These are phyloP conservation scores for Paecilomyces dactylethromorphus DNA, from an alignment of 2,329 filamentous ascomycete genomes.

Conservation along the genomic window DNA sequence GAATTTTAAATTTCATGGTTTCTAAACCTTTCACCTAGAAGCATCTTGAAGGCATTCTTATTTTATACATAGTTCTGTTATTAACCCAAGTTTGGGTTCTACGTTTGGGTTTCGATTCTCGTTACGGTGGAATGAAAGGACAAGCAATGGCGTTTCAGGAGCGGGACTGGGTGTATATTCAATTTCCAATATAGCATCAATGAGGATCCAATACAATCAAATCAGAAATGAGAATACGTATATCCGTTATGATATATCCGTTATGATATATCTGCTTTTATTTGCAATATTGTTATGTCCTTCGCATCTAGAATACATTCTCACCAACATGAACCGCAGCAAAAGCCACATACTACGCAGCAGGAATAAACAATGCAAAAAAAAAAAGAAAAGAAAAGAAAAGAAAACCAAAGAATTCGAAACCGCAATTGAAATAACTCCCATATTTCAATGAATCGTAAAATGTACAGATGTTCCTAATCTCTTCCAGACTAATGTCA, in stretches of 20 bases:
- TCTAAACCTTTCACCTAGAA: neutral
- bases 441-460: neutral
- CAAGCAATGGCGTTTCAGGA: neutral
- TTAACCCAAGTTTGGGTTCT: neutral
- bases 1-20: constrained; percentile 49
- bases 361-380: neutral
- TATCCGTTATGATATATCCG: no score
- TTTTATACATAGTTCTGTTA: neutral
- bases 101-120: neutral
- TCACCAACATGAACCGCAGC: neutral
- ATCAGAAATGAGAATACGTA: neutral
- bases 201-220: neutral
- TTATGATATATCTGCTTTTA: neutral
- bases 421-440: neutral
- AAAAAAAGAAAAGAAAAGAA: neutral
- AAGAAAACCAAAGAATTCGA: neutral
- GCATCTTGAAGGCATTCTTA: neutral
- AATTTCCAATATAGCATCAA: neutral
- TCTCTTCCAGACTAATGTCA: neutral
- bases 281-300: neutral
- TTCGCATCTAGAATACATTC: neutral
- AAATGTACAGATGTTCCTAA: neutral
- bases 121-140: neutral
- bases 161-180: neutral
- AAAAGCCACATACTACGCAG: neutral